Conservation (phyloP, 768 basidiomycete species). For the Rhizopogon sp. region DNA sequence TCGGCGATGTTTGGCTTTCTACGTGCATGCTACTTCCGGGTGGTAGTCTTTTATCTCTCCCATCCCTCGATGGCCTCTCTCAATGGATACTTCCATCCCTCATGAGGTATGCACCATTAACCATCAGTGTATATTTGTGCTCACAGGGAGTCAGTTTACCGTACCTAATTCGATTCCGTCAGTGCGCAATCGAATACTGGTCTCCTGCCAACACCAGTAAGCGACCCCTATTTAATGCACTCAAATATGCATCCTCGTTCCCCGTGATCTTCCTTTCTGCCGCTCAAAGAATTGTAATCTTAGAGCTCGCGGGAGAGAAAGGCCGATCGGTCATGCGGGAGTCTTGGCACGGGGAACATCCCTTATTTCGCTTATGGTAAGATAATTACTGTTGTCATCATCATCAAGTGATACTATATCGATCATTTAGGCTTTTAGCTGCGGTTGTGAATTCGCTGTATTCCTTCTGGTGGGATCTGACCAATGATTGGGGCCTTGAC, state of each 20-base stretch:
- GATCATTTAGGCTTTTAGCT: conserved; percentile 62
- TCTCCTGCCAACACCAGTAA: conserved; percentile 56
- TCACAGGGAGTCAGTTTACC: conserved; percentile 52
- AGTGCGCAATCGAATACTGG: conserved; percentile 84
- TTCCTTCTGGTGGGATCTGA: conserved; percentile 99
- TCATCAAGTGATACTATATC: not conserved
- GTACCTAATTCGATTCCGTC: conserved; percentile 88
- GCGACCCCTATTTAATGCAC: conserved; percentile 81
- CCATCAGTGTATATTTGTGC: not conserved
- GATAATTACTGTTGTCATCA: conserved; percentile 14
- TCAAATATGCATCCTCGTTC: conserved; percentile 96
- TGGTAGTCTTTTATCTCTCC: conserved; percentile 64
- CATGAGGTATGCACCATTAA: conserved; percentile 63
- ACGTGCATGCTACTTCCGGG: conserved; percentile 82
- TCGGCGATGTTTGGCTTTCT: conserved; percentile 92
- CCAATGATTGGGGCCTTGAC: conserved; percentile 94
- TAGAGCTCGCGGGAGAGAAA: conserved; percentile 49
- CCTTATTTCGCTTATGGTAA: conserved; percentile 82
- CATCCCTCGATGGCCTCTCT: conserved; percentile 55
- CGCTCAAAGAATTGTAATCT: conserved; percentile 69
- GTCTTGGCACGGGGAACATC: conserved; percentile 72
- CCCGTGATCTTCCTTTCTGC: conserved; percentile 95
- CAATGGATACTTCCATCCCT: conserved; percentile 78
- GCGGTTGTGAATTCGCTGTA: conserved; percentile 87
- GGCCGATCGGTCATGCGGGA: conserved; percentile 38